A percentile compares a stretch with the other conserved stretches of the same genome.
Evolutionary conservation across 345 rosid species (phyloP).

Genomic region (Lenwebbia sp.): DNA sequence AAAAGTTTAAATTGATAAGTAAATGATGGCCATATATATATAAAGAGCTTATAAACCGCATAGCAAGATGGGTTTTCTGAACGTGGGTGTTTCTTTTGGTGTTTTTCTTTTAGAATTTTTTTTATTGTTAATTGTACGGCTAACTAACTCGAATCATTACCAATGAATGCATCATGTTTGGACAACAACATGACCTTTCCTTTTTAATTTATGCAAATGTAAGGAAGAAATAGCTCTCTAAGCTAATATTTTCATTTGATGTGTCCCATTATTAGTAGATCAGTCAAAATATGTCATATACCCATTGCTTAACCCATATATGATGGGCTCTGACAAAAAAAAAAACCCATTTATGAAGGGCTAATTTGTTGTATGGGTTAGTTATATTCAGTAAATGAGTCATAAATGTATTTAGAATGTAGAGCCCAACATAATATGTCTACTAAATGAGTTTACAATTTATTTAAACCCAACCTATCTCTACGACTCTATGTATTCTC

Average conservation of each 20-base stretch:
- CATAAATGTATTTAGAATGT: too few relatives aligned
- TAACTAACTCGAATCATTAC: background rate
- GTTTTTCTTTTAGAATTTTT: background rate
- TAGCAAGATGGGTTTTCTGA: background rate
- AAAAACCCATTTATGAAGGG: too few relatives aligned
- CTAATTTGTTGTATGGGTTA: too few relatives aligned
- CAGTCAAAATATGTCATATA: too few relatives aligned
- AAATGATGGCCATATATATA: background rate
- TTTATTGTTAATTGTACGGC: background rate
- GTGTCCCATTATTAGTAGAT: too few relatives aligned
- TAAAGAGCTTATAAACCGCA: background rate
- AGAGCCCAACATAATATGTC: too few relatives aligned
- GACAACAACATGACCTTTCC: background rate
- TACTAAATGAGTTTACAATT: too few relatives aligned
- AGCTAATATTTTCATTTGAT: background rate
- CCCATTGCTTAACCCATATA: too few relatives aligned
- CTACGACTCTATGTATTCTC: too few relatives aligned
- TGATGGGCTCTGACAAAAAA: too few relatives aligned
- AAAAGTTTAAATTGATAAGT: background rate
- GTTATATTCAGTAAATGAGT: too few relatives aligned
- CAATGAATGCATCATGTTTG: background rate
- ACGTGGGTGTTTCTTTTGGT: background rate
- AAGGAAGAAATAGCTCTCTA: background rate
- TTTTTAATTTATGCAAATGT: background rate
- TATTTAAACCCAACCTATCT: too few relatives aligned